Conservation (phyloP, 352 stramenopile genomes). For the Pythium oligandrum region DNA sequence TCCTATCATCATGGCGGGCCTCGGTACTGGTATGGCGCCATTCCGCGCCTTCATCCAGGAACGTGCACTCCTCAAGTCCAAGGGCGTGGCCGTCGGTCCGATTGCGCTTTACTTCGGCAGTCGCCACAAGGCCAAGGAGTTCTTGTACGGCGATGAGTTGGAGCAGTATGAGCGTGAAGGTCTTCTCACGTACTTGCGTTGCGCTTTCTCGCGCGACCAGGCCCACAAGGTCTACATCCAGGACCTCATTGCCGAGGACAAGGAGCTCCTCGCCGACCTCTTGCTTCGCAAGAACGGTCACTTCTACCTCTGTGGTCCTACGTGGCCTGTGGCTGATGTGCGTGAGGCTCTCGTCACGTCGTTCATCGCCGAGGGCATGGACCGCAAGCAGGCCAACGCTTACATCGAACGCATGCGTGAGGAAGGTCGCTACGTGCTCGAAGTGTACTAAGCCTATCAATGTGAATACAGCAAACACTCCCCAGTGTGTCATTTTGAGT, state of each 20-base stretch:
- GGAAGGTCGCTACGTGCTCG: slow-evolving; percentile 74
- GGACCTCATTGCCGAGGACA: slow-evolving; percentile 82
- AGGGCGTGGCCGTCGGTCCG: slow-evolving; percentile 62
- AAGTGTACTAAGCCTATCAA: slow-evolving; percentile 64
- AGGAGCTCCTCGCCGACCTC: slow-evolving; percentile 62
- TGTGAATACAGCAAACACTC: too few species aligned
- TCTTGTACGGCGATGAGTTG: slow-evolving; percentile 93
- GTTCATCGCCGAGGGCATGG: slow-evolving; percentile 44
- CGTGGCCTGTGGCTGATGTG: slow-evolving; percentile 75
- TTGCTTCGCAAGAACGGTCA: slow-evolving; percentile 73
- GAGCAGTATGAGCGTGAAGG: slow-evolving; percentile 81
- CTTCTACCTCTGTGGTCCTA: slow-evolving; percentile 85
- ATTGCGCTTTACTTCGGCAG: slow-evolving; percentile 95
- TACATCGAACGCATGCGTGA: slow-evolving; percentile 79
- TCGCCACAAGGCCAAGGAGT: slow-evolving; percentile 91
- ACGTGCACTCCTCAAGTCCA: slow-evolving; percentile 63
- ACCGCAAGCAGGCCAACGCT: slow-evolving; percentile 64
- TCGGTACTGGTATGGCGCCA: slow-evolving; percentile 86
- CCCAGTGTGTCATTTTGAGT: too few species aligned
- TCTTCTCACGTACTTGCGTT: slow-evolving; percentile 77
- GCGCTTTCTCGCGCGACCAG: slow-evolving; percentile 87
- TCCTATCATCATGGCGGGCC: slow-evolving; percentile 82
- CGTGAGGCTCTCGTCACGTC: slow-evolving; percentile 59
- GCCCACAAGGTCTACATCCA: slow-evolving; percentile 90
- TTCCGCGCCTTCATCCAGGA: slow-evolving; percentile 91